phyloP scores from a whole-genome alignment of 495 filamentous ascomycete species.

The Pseudomonodictys pantanalensis region DNA sequence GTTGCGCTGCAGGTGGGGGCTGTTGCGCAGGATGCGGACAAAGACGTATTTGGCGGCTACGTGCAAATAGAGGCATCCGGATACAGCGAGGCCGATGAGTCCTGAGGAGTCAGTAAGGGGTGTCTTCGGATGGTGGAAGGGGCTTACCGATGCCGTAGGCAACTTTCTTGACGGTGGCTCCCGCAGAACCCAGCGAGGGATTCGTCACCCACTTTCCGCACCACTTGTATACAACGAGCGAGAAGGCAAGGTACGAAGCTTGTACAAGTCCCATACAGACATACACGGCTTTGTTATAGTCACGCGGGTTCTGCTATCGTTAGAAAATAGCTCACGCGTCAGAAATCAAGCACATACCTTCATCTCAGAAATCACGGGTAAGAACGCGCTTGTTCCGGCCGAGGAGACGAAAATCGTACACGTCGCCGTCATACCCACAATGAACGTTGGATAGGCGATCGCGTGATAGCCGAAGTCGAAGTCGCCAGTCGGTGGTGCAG shows the following conservation, averaged over 20 bases:
- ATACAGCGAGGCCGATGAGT: slow-evolving; percentile 51
- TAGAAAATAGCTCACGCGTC: neutral
- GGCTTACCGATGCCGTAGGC: slow-evolving; percentile 68
- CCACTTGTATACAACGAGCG: slow-evolving; percentile 69
- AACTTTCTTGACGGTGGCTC: slow-evolving; percentile 60
- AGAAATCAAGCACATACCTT: slow-evolving; percentile 32
- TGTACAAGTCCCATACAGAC: slow-evolving; percentile 65
- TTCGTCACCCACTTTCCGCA: slow-evolving; percentile 62
- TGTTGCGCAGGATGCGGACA: slow-evolving; percentile 35
- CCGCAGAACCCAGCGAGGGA: slow-evolving; percentile 66
- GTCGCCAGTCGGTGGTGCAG: slow-evolving; percentile 42
- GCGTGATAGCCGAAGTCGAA: slow-evolving; percentile 41
- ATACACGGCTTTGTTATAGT: slow-evolving; percentile 53
- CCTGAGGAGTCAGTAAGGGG: neutral
- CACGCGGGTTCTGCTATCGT: slow-evolving; percentile 49
- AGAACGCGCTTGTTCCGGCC: slow-evolving; percentile 67
- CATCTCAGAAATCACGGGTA: slow-evolving; percentile 78
- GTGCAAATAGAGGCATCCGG: slow-evolving; percentile 67
- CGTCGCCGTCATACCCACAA: slow-evolving; percentile 38
- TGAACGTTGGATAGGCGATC: slow-evolving; percentile 41
- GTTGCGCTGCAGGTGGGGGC: slow-evolving; percentile 48
- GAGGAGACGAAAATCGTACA: slow-evolving; percentile 7
- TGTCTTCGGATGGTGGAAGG: slow-evolving; percentile 38
- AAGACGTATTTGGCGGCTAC: slow-evolving; percentile 38
- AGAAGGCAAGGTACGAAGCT: slow-evolving; percentile 63